These are phyloP conservation scores for Trichoderma semiorbis DNA, from an alignment of 2,329 filamentous ascomycete species.

Conservation along the genomic window DNA sequence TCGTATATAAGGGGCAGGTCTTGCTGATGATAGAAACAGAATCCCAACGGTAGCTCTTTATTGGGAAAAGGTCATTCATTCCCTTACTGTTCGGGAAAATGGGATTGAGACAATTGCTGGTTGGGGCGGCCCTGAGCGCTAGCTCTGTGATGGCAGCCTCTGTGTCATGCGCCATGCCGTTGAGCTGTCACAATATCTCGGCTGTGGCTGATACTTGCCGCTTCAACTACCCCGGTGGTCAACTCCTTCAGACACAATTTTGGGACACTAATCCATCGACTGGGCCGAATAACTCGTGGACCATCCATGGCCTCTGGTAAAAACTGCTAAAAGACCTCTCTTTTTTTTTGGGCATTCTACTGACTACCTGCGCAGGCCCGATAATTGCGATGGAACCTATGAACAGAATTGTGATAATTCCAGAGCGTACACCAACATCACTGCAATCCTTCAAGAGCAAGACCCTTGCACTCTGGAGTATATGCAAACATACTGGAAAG, in stretches of 20 bases:
- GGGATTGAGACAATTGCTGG: not conserved
- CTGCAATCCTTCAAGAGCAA: slow-evolving; percentile 56
- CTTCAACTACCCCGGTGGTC: slow-evolving; percentile 64
- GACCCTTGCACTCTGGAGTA: slow-evolving; percentile 54
- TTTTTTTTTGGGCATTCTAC: not conserved
- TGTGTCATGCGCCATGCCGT: slow-evolving; percentile 32
- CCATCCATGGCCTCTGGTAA: slow-evolving; percentile 63
- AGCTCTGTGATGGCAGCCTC: slow-evolving; percentile 13
- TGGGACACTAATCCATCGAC: slow-evolving; percentile 66
- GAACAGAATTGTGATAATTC: slow-evolving; percentile 60
- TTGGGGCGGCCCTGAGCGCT: not conserved
- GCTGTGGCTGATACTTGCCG: slow-evolving; percentile 63
- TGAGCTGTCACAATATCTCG: slow-evolving; percentile 63
- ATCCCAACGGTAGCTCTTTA: not conserved
- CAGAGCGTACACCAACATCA: slow-evolving; percentile 63
- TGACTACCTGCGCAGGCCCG: slow-evolving; percentile 34
- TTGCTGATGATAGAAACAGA: not conserved
- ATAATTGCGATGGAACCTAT: slow-evolving; percentile 67
- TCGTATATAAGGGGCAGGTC: not conserved
- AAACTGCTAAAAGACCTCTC: slow-evolving; percentile 32
- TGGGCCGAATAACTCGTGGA: slow-evolving; percentile 66
- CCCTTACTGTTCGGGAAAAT: not conserved
- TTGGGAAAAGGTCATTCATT: no score
- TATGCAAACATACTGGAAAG: slow-evolving; percentile 71
- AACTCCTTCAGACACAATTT: slow-evolving; percentile 71